These are phyloP conservation scores for Gossypium davidsonii DNA, from an alignment of 441 rosid genomes.

Conservation along the genomic window DNA sequence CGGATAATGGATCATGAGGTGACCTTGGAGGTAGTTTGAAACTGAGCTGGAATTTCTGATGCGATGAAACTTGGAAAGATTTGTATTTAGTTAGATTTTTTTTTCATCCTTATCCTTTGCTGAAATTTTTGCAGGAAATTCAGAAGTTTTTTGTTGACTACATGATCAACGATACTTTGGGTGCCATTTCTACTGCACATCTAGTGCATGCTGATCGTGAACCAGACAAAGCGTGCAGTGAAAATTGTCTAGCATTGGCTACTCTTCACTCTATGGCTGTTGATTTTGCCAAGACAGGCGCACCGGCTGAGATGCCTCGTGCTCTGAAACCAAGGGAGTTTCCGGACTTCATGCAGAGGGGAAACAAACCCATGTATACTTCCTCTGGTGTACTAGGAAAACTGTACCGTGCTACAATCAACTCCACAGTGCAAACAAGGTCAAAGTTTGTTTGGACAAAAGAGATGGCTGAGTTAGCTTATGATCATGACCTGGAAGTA, in stretches of 20 bases:
- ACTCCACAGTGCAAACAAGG: slow-evolving; percentile 21
- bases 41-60: background rate
- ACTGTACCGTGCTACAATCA: slow-evolving; percentile 54
- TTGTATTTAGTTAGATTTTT: slow-evolving; percentile 2
- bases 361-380: slow-evolving; percentile 47
- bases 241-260: slow-evolving; percentile 69
- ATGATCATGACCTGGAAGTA: slow-evolving; percentile 63
- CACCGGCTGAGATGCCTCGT: slow-evolving; percentile 86
- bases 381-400: slow-evolving; percentile 67
- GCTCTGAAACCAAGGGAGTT: slow-evolving; percentile 67
- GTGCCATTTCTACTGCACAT: slow-evolving; percentile 90
- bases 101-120: background rate
- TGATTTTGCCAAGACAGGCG: slow-evolving; percentile 91
- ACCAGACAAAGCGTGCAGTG: slow-evolving; percentile 62
- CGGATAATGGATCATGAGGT: slow-evolving; percentile 85
- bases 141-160: slow-evolving; percentile 78
- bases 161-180: slow-evolving; percentile 87
- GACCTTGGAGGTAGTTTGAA: slow-evolving; percentile 54
- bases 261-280: slow-evolving; percentile 88
- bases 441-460: slow-evolving; percentile 35
- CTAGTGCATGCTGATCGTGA: slow-evolving; percentile 78
- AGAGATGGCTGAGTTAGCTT: slow-evolving; percentile 31
- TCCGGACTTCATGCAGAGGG: slow-evolving; percentile 89
- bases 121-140: slow-evolving; percentile 59
- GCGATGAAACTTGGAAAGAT: background rate